These are phyloP conservation scores for Colletotrichum endophyticum DNA, from an alignment of 2,329 filamentous ascomycete genomes.

Conservation along the genomic window DNA sequence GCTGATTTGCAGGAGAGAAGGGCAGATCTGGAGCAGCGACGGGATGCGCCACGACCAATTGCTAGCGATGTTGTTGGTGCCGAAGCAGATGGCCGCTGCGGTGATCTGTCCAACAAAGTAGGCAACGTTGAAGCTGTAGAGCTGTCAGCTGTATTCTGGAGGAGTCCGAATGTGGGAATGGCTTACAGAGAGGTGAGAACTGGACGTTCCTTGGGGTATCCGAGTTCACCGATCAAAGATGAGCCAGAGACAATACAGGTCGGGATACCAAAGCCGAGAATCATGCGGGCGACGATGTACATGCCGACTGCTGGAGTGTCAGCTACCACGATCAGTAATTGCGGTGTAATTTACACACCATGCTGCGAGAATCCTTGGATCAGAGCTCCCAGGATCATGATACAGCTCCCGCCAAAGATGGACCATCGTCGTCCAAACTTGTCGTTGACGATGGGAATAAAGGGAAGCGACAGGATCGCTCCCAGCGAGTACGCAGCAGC, in stretches of 20 bases:
- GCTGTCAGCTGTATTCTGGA: background rate
- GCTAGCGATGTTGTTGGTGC: constrained; percentile 43
- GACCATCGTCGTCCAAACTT: constrained; percentile 60
- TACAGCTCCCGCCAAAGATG: constrained; percentile 57
- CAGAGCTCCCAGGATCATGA: constrained; percentile 60
- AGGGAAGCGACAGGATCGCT: constrained; percentile 61
- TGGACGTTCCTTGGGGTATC: constrained; percentile 64
- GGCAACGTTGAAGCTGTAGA: constrained; percentile 55
- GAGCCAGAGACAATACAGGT: constrained; percentile 65
- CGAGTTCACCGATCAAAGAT: constrained; percentile 63
- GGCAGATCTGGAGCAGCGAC: constrained; percentile 49
- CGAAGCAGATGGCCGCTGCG: constrained; percentile 55
- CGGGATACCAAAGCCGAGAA: constrained; percentile 65
- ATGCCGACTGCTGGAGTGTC: constrained; percentile 41
- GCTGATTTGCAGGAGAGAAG: constrained; percentile 44
- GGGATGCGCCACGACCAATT: constrained; percentile 51
- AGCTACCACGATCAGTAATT: background rate
- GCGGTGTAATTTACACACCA: constrained; percentile 31
- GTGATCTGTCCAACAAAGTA: constrained; percentile 57
- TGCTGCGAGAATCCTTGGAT: constrained; percentile 58
- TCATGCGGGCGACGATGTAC: constrained; percentile 64
- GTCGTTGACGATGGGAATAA: constrained; percentile 62
- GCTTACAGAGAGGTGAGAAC: constrained; percentile 56
- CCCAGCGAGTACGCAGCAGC: constrained; percentile 65
- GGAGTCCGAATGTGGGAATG: no score